Base-by-base conservation (phyloP, 768 basidiomycete genomes). In the Terana coerulea region DNA sequence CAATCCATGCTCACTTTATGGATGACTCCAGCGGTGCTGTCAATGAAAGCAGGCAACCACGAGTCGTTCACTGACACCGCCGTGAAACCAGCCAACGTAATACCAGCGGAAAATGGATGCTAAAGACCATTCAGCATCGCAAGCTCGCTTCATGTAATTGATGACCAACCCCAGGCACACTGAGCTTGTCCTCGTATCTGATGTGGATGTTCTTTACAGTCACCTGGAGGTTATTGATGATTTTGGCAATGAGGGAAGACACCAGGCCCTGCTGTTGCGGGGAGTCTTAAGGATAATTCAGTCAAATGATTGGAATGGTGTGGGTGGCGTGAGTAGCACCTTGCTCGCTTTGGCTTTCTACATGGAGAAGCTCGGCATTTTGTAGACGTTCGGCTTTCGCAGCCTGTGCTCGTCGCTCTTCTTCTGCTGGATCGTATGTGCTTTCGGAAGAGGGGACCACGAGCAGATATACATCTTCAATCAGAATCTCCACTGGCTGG, bases 141-240 rank as follows among this genome's bases (percentile, higher is more conserved):
- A 24, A 37, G 33, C 8, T 17, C n/a, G 37, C 14, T 14, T 9
- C 44, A 31, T 49, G 6, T 7, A 34, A 17, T 8, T 15, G 21
- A 36, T 22, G 10, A 72, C 88, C 61, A 67, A 94, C 94, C 25
- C 88, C 91, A 26, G 95, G 95, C 24, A 94, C 92, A 60, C 92
- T 97, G 60, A 93, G 67, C 44, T 86, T 86, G 71, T 99, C 97
- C 69, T 99, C 97, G 61, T 98, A 99, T 47, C 97, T 86, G 40
- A 98, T 70, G 66, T 99, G 97, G 37, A 99, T 91, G 60, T 97
- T 95, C 70, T 88, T 91, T 53, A 98, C 83, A 11, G 92, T 94
- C 22, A 98, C 83, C 72, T 99, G 97, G 22, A 98, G 68, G 64
- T 99, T 99, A 70, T 98, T 95, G 57, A 98, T 82, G 51, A 98